Base-by-base conservation (phyloP, 345 rosid species). In the Zanthoxylum bungeanum region DNA sequence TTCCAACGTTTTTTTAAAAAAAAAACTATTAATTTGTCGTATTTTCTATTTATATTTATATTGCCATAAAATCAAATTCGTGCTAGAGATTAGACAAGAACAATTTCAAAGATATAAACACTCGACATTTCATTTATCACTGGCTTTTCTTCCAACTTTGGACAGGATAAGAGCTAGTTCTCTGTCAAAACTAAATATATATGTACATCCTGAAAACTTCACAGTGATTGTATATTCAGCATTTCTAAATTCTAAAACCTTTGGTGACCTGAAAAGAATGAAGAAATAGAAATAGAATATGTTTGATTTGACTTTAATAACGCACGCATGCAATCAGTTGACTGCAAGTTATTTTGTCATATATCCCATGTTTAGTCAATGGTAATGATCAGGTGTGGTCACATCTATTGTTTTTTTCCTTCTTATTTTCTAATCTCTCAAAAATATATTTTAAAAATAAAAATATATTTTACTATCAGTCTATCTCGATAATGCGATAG, bases 31-130 rank as follows among this genome's bases (percentile, higher is more conserved):
- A n/a, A n/a, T n/a, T n/a, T n/a, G n/a, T n/a, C n/a, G n/a, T n/a
- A n/a, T n/a, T n/a, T n/a, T n/a, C n/a, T n/a, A n/a, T n/a, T n/a
- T n/a, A n/a, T n/a, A n/a, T n/a, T n/a, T n/a, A n/a, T n/a, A n/a
- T n/a, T n/a, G n/a, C n/a, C n/a, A n/a, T n/a, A n/a, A n/a, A n/a
- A n/a, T 81, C 78, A 90, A 75, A 82, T 94, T 90, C 0, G 95
- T 85, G 91, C 85, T 86, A 27, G 76, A 62, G 49, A 94, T 94
- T 68, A 84, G 95, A 78, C 87, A 85, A 55, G 93, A 86, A 81
- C 93, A 90, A 73, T 81, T 84, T 42, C 92, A 87, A 14, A 94
- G 90, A n/a, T n/a, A 70, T 68, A 81, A 66, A 85, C 87, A 51
- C 79, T 84, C 95, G 89, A 89, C 91, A 86, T 94, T 49, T 85